phyloP scores from a whole-genome alignment of 345 rosid genomes.

The Physaria fendleri region DNA sequence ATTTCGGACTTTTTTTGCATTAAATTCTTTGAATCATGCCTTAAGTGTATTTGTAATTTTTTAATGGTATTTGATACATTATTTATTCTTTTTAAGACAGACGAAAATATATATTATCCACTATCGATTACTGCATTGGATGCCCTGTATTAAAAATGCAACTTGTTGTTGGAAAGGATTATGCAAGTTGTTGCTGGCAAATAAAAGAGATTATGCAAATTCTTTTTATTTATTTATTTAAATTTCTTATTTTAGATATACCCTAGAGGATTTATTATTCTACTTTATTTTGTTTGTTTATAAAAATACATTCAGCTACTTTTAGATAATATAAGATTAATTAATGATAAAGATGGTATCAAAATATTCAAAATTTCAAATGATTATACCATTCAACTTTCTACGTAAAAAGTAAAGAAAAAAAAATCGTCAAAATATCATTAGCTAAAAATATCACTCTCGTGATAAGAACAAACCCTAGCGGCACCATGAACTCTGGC shows the following conservation, averaged over 20 bases:
- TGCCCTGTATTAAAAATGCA: conserved; percentile 3
- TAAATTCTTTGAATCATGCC: no score
- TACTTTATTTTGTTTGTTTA: not conserved
- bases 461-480: no score
- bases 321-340: not conserved
- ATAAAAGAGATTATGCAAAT: not conserved
- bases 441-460: no score
- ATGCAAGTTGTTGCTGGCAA: conserved; percentile 2
- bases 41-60: no score
- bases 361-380: not conserved
- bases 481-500: no score
- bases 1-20: no score
- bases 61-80: not conserved
- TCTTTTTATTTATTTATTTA: not conserved
- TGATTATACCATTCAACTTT: not conserved
- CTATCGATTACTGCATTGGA: conserved; percentile 14
- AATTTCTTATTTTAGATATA: not conserved
- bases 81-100: not conserved
- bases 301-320: not conserved
- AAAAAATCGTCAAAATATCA: no score
- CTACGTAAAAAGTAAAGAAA: no score
- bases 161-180: not conserved
- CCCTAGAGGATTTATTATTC: not conserved
- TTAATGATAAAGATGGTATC: not conserved
- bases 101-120: not conserved